Evolutionary conservation across 179 eudicot genomes (phyloP).

Genomic region (Heliamphora pulchella): DNA sequence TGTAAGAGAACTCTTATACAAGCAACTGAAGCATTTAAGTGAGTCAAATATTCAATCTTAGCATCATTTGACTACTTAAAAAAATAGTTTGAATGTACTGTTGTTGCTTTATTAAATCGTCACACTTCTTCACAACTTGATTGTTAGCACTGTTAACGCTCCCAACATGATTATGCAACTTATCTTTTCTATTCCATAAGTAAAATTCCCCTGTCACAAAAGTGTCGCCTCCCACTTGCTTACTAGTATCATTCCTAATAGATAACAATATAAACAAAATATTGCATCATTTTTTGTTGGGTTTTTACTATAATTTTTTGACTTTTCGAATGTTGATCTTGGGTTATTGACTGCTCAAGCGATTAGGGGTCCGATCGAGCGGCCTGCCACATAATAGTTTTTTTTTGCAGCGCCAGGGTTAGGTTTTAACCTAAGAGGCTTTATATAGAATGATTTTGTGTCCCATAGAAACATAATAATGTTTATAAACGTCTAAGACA

Average conservation of each 20-base stretch:
- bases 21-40: not conserved
- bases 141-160: not conserved
- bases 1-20: not conserved
- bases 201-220: not conserved
- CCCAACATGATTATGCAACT: not conserved
- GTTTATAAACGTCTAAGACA: too few species aligned
- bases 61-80: not conserved
- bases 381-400: too few species aligned
- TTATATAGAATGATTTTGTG: too few species aligned
- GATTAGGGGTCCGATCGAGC: too few species aligned
- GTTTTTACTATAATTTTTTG: too few species aligned
- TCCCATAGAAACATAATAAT: too few species aligned
- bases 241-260: not conserved
- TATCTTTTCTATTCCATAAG: not conserved
- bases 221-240: not conserved
- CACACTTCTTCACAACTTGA: not conserved
- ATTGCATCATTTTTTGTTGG: not conserved
- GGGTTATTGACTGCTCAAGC: too few species aligned
- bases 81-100: not conserved
- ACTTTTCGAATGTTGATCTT: too few species aligned
- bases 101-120: not conserved
- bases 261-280: too few species aligned
- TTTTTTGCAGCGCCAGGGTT: too few species aligned
- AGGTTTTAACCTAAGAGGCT: too few species aligned
- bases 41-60: not conserved